A percentile compares a stretch with the other conserved stretches of the same genome.
These are phyloP conservation scores for Trebouxia sp. DNA, from an alignment of 139 green algal species.

Conservation along the genomic window DNA sequence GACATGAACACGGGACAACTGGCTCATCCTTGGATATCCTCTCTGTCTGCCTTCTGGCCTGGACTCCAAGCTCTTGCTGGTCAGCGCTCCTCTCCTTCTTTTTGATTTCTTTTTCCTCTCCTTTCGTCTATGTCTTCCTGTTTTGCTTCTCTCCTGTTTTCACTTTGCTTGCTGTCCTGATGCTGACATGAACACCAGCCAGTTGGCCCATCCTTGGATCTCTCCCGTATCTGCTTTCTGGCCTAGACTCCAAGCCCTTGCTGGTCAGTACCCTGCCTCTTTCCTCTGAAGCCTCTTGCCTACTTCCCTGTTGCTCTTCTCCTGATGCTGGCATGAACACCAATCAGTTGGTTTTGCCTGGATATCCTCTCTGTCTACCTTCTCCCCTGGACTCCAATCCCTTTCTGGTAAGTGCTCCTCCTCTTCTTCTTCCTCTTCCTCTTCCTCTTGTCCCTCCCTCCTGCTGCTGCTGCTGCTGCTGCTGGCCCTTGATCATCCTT, in stretches of 20 bases:
- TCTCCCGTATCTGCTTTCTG: constrained; percentile 84
- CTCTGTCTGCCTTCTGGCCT: constrained; percentile 86
- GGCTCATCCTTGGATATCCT: constrained; percentile 70
- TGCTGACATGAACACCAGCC: constrained; percentile 73
- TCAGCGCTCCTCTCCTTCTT: neutral
- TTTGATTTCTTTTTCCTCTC: too few species aligned
- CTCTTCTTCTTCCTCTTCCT: too few species aligned
- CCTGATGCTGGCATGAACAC: constrained; percentile 80
- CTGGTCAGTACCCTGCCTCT: neutral
- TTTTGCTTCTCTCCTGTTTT: too few species aligned
- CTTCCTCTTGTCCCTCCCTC: too few species aligned
- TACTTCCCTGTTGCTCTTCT: too few species aligned
- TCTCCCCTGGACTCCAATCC: constrained; percentile 87
- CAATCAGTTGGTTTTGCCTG: constrained; percentile 61
- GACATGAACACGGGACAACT: constrained; percentile 71
- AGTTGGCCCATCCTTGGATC: constrained; percentile 67
- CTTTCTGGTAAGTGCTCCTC: constrained; percentile 45
- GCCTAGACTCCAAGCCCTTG: constrained; percentile 69
- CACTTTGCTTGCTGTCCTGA: constrained; percentile 73
- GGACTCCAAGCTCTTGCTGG: constrained; percentile 75
- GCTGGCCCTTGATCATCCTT: too few species aligned
- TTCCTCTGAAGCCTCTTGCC: too few species aligned
- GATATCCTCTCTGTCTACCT: constrained; percentile 78
- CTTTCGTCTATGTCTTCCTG: too few species aligned
- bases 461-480: too few species aligned